Conservation (phyloP, 73 alveolate genomes). For the Blepharisma stoltei region DNA sequence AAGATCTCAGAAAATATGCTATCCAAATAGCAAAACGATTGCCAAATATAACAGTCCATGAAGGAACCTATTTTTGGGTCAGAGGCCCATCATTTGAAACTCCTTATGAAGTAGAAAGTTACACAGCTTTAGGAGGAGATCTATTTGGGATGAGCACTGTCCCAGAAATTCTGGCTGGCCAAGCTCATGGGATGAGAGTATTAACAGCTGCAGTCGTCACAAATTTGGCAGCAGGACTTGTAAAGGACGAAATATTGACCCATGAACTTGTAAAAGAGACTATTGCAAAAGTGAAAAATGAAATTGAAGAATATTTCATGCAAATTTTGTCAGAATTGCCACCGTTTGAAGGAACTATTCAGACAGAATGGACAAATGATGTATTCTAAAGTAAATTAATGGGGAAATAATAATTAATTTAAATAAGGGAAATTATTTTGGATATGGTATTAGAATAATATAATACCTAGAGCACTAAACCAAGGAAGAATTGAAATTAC, state of each 20-base stretch:
- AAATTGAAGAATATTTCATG: constrained; percentile 8
- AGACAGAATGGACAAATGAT: not conserved
- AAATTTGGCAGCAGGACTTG: constrained; percentile 40
- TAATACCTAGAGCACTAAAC: not conserved
- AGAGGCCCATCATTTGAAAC: constrained; percentile 45
- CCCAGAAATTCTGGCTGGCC: constrained; percentile 43
- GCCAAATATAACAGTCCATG: constrained; percentile 10
- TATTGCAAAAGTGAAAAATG: not conserved
- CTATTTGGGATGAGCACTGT: constrained; percentile 48
- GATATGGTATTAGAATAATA: no score
- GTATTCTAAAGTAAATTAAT: no score
- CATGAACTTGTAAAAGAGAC: constrained; percentile 1
- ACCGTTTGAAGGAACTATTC: constrained; percentile 17
- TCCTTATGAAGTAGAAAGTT: constrained; percentile 16
- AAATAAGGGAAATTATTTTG: no score
- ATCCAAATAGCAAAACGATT: not conserved
- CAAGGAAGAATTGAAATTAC: not conserved
- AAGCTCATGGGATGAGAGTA: constrained; percentile 23
- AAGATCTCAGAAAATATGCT: constrained; percentile 29
- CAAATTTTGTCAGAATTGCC: not conserved
- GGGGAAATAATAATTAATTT: no score
- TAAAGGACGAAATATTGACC: not conserved
- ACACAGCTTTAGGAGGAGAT: constrained; percentile 38
- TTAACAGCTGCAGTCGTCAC: constrained; percentile 27
- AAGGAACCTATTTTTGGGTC: constrained; percentile 36